Evolutionary conservation across 257 asterid genomes (phyloP), one percentile per base, ranked within the genome.

Genomic region (Solanum megistacrolobum): DNA sequence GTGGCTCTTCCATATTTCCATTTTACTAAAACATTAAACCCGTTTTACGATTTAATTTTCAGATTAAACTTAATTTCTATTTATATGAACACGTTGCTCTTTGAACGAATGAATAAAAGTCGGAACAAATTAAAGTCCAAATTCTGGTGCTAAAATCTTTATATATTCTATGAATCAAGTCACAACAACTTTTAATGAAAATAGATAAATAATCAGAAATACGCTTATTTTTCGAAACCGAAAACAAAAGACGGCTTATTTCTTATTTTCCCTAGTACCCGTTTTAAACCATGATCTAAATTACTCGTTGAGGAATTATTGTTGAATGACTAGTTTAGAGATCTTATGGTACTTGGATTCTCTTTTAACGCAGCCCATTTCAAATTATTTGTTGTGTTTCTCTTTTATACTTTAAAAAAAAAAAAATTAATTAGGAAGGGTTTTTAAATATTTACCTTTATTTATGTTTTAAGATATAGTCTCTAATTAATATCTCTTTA

Each of bases 391-490:
- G 9, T 55, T 3, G 0, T 1, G 4, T 55, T 21, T 20, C 5
- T 55, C 25, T 7, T 55, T 55, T 55, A 18, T 7, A 18, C 7
- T 46, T 55, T 20, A n/a, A n/a, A n/a, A n/a, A n/a, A 20, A 18
- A 55, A 55, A 18, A 55, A 0, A 20, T 55, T 20, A 7, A 55
- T 55, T 3, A 18, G 5, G 25, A 20, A 3, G 65, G 0, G 0
- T 55, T 20, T 55, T 55, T 55, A 55, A 48, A 3, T 48, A 14
- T 48, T 48, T 48, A 13, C 0, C 3, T 13, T 48, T 48, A 48
- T 48, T 13, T 48, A 48, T 48, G 58, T 48, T 13, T 48, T 48
- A 48, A 48, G 21, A 13, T 13, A 46, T 46, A 48, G 58, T 48
- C 52, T 43, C 52, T 43, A 46, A 46, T 46, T 48, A 48, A 48